Percentiles rank a stretch among this genome's conserved stretches.
Conservation (phyloP, 2,329 filamentous ascomycete species). For the Fusarium papillatum region DNA sequence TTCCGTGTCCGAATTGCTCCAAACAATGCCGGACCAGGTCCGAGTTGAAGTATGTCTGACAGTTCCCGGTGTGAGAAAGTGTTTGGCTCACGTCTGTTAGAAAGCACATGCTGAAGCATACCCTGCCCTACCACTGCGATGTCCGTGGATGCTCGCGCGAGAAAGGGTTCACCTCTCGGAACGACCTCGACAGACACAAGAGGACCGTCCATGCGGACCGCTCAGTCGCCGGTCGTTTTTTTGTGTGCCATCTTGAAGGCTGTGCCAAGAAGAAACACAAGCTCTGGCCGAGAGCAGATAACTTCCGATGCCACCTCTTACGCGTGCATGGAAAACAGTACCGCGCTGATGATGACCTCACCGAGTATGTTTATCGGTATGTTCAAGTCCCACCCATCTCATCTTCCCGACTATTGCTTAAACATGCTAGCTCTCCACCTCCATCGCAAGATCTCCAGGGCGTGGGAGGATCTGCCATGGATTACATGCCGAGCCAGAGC, state of each 20-base stretch:
- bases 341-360: slow-evolving; percentile 54
- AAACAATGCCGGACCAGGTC: slow-evolving; percentile 63
- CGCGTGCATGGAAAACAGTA: slow-evolving; percentile 71
- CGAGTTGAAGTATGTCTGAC: slow-evolving; percentile 63
- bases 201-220: slow-evolving; percentile 76
- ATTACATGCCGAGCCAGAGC: slow-evolving; percentile 34
- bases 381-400: background rate
- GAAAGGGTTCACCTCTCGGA: slow-evolving; percentile 82
- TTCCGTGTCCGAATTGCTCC: slow-evolving; percentile 56
- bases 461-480: slow-evolving; percentile 45
- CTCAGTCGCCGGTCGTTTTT: slow-evolving; percentile 36
- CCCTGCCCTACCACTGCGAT: slow-evolving; percentile 75
- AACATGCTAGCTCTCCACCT: slow-evolving; percentile 8
- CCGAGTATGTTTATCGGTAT: slow-evolving; percentile 47
- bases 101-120: slow-evolving; percentile 81
- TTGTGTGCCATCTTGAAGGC: slow-evolving; percentile 41
- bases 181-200: slow-evolving; percentile 86
- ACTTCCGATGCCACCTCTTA: slow-evolving; percentile 85
- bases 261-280: slow-evolving; percentile 60
- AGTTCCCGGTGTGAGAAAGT: background rate
- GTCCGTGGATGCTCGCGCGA: slow-evolving; percentile 67
- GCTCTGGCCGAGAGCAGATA: slow-evolving; percentile 85
- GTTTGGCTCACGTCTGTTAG: slow-evolving; percentile 58
- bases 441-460: slow-evolving; percentile 41
- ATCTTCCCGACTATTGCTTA: slow-evolving; percentile 9